Evolutionary conservation across 768 basidiomycete genomes (phyloP).

Genomic region (Pleurotus platypus): DNA sequence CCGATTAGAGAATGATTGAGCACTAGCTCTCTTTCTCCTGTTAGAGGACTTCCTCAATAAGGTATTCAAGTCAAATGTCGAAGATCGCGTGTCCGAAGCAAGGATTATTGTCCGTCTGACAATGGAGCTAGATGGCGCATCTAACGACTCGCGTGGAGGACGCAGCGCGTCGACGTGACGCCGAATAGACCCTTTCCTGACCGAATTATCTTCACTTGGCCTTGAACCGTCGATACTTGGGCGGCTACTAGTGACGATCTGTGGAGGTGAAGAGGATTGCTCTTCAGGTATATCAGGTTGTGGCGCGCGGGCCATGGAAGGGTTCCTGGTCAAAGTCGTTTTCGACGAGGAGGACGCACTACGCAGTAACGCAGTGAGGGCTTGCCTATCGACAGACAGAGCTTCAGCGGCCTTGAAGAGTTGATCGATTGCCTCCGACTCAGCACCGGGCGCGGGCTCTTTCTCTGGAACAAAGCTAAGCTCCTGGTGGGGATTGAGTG

Average conservation of each 20-base stretch:
- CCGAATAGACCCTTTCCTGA: constrained; percentile 32
- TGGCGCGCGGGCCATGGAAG: constrained; percentile 30
- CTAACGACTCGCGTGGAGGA: constrained; percentile 34
- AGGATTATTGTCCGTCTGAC: constrained; percentile 79
- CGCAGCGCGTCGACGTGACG: constrained; percentile 33
- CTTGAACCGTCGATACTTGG: constrained; percentile 16
- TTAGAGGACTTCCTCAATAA: constrained; percentile 53
- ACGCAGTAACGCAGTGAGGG: constrained; percentile 65
- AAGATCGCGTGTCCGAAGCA: constrained; percentile 61
- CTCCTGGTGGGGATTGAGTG: constrained; percentile 3
- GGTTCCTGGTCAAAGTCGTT: constrained; percentile 39
- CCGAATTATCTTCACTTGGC: constrained; percentile 24
- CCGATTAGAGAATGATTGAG: constrained; percentile 56
- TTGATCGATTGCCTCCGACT: constrained; percentile 61
- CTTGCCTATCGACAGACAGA: constrained; percentile 71
- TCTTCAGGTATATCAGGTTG: constrained; percentile 27
- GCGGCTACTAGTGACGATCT: constrained; percentile 18
- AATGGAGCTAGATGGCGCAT: constrained; percentile 41
- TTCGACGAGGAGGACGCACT: constrained; percentile 51
- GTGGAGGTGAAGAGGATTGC: constrained; percentile 1
- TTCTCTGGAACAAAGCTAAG: constrained; percentile 20
- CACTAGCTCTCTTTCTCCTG: constrained; percentile 62
- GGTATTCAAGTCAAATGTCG: constrained; percentile 53
- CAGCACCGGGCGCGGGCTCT: constrained; percentile 21
- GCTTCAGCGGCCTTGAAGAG: constrained; percentile 73